Base-by-base conservation (phyloP, 2,329 filamentous ascomycete genomes). In the Aspergillus sp. region DNA sequence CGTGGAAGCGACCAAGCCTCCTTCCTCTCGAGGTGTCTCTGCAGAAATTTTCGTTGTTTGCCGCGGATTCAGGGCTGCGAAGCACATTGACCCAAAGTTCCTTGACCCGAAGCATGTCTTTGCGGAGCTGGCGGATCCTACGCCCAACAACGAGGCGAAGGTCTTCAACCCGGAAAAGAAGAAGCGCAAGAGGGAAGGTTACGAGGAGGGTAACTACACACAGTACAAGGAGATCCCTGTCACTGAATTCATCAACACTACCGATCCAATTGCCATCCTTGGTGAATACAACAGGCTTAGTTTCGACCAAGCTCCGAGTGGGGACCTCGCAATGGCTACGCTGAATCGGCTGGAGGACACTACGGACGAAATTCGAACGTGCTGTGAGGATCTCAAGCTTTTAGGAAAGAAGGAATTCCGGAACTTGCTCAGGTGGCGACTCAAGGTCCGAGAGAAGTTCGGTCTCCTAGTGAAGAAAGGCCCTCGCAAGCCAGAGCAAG, bases 41-140 rank as follows among this genome's bases (percentile, higher is more conserved):
- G 93, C 93, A 55, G 93, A 98, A 74, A 97, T 97, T 36, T 98
- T 98, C 73, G 91, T 97, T 53, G 93, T 98, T 32, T 97, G 91
- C 70, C 82, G 85, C 55, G 93, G 91, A 19, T 98, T 82, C 76
- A 97, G 96, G 71, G 91, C 91, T 0, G 93, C 93, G 3, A 97
- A 96, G 71, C 80, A 82, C 53, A 81, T 98, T 49, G 93, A 98
- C 61, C 89, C 91, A 7, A 87, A 87, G 56, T 94, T 98, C 65
- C 75, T 98, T 44, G 93, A 98, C 61, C 82, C 93, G 4, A 82
- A 82, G 54, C 81, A 86, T 48, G 93, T 97, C 29, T 98, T 98
- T 61, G 90, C 90, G 30, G 93, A 98, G 66, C 73, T 96, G n/a
- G 75, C 85, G 30, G 87, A 86, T 48, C 81, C 86, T 1, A 85